Base-by-base conservation (phyloP, 2,329 filamentous ascomycete species). In the Penicillium sp. region DNA sequence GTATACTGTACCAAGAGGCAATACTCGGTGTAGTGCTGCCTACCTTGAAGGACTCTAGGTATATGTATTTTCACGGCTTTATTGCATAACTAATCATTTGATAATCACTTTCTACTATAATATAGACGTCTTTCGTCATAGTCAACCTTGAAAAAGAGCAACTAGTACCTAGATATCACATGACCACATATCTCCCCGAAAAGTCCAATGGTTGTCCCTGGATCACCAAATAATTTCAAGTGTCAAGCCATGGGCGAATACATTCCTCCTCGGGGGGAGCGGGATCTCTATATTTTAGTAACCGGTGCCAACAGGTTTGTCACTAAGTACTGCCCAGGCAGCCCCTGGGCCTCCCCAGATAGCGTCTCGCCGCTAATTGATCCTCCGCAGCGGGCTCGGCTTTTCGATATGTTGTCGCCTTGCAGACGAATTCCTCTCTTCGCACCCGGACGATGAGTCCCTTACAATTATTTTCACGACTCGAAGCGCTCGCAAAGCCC, bases 391-490 rank as follows among this genome's bases (percentile, higher is more conserved):
- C 69, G 93, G 93, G 54, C 85, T 97, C 37, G 93, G 93, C 37
- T 88, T 93, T 63, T 87, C 88, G 49, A 91, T 90, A 61, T 89
- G 89, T 69, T 85, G 89, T 66, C 89, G 91, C 54, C 80, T 96
- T 50, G 93, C 96, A 62, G 90, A 96, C 76, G 90, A 96, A 65
- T 97, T 96, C 77, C 84, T 96, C 53, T 76, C 79, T 52, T 84
- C 84, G 10, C 85, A 84, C 29, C 83, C 88, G 24, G 78, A 84
- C 42, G 78, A 80, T 24, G 82, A 89, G 51, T 84, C 88, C 64
- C 83, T 97, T 37, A 83, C 90, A 61, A 80, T 97, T 48, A 84
- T 97, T 57, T 86, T 90, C 58, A 96, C 91, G 5, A 96, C 93
- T 1, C 89, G 93, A 58, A 87, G 86, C 64, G 69, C 79, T 36